Evolutionary conservation across 192 early-diverging fungal species (phyloP), one percentile per base, ranked within the genome.

Genomic region (Rhizoclosmatium globosum): DNA sequence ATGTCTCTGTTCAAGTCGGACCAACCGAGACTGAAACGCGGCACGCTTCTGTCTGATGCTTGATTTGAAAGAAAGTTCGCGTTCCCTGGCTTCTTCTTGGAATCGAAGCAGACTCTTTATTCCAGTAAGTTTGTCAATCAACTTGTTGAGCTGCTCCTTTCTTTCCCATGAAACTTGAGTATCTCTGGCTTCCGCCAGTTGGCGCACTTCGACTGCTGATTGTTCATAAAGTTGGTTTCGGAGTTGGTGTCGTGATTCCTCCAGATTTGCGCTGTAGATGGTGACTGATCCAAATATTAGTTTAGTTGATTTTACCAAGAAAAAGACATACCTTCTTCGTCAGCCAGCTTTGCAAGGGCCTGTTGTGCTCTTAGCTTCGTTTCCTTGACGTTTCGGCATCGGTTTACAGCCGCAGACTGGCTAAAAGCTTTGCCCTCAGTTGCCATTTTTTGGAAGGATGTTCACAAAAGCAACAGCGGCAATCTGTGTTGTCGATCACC

Each of bases 221-320:
- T 79, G 70, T 19, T 79, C 58, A 15, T 15, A 44, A 41, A 79
- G 70, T 44, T 72, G 69, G 38, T 56, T 73, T 6, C 46, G 23
- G 2, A 79, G 71, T 43, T 79, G 57, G 50, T 71, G 60, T n/a
- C 70, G 59, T n/a, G 45, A 62, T 17, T 79, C 78, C 62, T 79
- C 78, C 60, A 79, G 78, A 61, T 66, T 79, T n/a, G 78, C 68
- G 21, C 41, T 39, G 69, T 79, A 62, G 53, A 79, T 66, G 21
- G 70, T 79, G 23, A 69, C 78, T 79, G 59, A 7, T 9, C n/a
- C 17, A 44, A n/a, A 64, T 15, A 31, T 31, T 0, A 31, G 31
- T 31, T 31, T 31, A 31, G 31, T 31, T 31, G 31, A 31, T 31
- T 31, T 31, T 0, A 58, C 2, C 57, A 58, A 58, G 57, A 66